Conservation (phyloP, 495 filamentous ascomycete species). For the Polyplosphaeria fusca region DNA sequence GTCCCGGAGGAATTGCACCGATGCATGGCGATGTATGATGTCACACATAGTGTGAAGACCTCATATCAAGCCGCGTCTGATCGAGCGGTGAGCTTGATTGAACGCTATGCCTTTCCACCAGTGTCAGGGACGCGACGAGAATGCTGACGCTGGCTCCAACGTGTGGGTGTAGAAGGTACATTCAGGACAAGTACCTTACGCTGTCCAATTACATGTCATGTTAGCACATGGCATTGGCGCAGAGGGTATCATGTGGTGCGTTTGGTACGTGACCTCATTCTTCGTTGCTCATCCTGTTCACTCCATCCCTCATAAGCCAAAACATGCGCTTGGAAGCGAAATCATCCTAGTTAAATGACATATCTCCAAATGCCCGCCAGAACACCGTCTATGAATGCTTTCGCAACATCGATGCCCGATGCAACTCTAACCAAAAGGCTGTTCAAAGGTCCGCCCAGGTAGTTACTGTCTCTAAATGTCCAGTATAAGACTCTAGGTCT, state of each 20-base stretch:
- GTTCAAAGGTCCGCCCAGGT: not conserved
- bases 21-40: not conserved
- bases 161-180: conserved; percentile 2
- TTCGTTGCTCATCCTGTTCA: not conserved
- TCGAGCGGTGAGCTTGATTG: not conserved
- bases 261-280: not conserved
- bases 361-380: too few species aligned
- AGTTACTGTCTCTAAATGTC: not conserved
- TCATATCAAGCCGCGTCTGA: not conserved
- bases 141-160: not conserved
- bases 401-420: not conserved
- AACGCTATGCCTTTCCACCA: not conserved
- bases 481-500: not conserved
- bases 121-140: not conserved
- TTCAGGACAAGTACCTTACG: not conserved
- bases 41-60: not conserved
- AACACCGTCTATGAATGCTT: not conserved
- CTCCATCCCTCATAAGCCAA: too few species aligned
- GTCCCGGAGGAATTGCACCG: not conserved
- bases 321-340: not conserved
- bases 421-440: not conserved
- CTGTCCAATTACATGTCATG: not conserved
- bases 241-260: not conserved
- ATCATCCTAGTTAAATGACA: not conserved
- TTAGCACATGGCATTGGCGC: too few species aligned